Evolutionary conservation across 352 stramenopile species (phyloP).

Genomic region (Pythium sukuiense): DNA sequence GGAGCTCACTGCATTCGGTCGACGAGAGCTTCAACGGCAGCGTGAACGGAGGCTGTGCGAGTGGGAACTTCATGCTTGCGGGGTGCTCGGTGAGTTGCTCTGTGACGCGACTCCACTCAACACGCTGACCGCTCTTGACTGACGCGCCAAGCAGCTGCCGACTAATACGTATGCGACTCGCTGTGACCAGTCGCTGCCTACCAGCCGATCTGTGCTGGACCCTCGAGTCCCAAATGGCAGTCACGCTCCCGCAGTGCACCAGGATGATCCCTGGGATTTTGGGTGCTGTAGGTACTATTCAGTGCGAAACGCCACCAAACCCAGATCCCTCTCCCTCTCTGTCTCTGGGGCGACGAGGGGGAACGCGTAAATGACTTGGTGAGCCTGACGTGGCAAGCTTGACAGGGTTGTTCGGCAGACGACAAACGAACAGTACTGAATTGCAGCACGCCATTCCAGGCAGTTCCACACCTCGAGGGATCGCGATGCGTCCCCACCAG

Average conservation of each 20-base stretch:
- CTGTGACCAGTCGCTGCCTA: background rate
- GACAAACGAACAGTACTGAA: background rate
- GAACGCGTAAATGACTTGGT: background rate
- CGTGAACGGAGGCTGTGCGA: conserved; percentile 7
- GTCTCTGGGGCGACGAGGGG: background rate
- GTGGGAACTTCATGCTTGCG: conserved; percentile 13
- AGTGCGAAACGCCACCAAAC: background rate
- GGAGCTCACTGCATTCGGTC: conserved; percentile 2
- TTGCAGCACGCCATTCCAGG: background rate
- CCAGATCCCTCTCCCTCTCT: background rate
- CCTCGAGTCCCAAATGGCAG: background rate
- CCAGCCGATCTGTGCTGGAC: background rate
- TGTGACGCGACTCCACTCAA: background rate
- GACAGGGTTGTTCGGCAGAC: background rate
- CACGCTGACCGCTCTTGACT: background rate
- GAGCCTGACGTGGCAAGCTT: background rate
- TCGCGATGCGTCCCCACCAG: too few species aligned
- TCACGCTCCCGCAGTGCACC: background rate
- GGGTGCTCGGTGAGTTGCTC: background rate
- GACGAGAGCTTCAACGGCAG: conserved; percentile 7
- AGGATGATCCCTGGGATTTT: background rate
- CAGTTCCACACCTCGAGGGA: background rate
- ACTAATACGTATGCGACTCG: background rate
- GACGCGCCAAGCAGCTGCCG: background rate
- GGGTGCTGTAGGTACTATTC: background rate